Evolutionary conservation across 257 asterid species (phyloP), one percentile per base, ranked within the genome.

Genomic region (Salvia miltiorrhiza): DNA sequence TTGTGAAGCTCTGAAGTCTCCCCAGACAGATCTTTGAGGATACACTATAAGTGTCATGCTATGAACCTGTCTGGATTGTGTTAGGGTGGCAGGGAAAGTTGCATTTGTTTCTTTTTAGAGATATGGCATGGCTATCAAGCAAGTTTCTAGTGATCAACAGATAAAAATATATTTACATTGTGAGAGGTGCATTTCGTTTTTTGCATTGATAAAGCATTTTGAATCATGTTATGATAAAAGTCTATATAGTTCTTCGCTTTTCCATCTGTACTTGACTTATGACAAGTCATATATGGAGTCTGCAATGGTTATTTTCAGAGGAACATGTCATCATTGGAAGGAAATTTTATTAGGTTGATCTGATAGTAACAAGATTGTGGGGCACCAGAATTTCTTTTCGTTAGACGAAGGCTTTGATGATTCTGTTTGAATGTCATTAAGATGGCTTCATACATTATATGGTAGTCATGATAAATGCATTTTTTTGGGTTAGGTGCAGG

Each of bases 131-230:
- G 7, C 54, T 50, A 28, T 43, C 53, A 49, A 50, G 53, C 26
- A 49, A 40, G 39, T 67, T 49, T 66, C 41, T 48, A 56, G 56
- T 35, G 12, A 48, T 47, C 49, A 44, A 35, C 55, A 45, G 24
- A 60, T 60, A 13, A 35, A 14, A 33, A 33, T 4, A 23, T 54
- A 11, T 5, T 33, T 65, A 24, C 48, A 23, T 14, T n/a, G 9
- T 17, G 63, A 35, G 67, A 55, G 65, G 73, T 59, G 44, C 44
- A 57, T 33, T 64, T 76, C 35, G 32, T 23, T 30, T 64, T 48
- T 76, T 45, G 32, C 16, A 32, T 64, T 48, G 63, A 26, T 45
- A 62, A 37, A 32, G 33, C 52, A 45, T 12, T 69, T 44, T 32
- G 35, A 47, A 13, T 35, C 26, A 23, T 66, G 73, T 17, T n/a